Evolutionary conservation across 257 asterid genomes (phyloP).

Genomic region (Plectranthus barbatus): DNA sequence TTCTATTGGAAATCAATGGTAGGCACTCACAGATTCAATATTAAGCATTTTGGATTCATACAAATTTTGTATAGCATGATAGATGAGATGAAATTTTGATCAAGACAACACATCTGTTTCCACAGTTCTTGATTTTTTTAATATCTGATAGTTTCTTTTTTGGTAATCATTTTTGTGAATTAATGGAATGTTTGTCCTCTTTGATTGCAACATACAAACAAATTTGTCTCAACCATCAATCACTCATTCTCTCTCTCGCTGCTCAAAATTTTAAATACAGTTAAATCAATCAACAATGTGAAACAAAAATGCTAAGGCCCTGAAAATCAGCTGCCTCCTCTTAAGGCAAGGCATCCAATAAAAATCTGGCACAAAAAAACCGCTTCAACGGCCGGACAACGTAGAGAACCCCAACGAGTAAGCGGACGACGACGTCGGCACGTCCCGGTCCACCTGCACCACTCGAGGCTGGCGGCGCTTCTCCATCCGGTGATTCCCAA

Average conservation of each 20-base stretch:
- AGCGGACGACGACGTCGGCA: slow-evolving; percentile 22
- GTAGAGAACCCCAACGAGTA: slow-evolving; percentile 36
- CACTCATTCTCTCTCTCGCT: too few relatives aligned
- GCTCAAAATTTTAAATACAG: too few relatives aligned
- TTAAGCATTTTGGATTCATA: slow-evolving; percentile 9
- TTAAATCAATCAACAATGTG: background rate
- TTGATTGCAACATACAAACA: background rate
- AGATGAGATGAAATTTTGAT: slow-evolving; percentile 11
- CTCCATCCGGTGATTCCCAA: background rate
- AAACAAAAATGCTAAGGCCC: background rate
- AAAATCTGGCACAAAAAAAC: too few relatives aligned
- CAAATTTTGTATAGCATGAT: slow-evolving; percentile 19
- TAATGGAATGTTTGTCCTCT: too few relatives aligned
- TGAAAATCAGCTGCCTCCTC: too few relatives aligned
- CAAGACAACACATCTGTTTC: background rate
- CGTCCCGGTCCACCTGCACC: slow-evolving; percentile 20
- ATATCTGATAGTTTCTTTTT: background rate
- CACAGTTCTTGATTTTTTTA: background rate
- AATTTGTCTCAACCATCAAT: background rate
- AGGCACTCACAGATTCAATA: background rate
- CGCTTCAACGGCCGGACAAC: slow-evolving; percentile 12
- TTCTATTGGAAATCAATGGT: slow-evolving; percentile 41
- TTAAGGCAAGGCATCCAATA: too few relatives aligned
- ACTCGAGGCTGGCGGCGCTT: slow-evolving; percentile 13
- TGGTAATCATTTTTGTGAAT: background rate